Conservation (phyloP, 768 basidiomycete genomes). For the Leccinum subgranulosum region DNA sequence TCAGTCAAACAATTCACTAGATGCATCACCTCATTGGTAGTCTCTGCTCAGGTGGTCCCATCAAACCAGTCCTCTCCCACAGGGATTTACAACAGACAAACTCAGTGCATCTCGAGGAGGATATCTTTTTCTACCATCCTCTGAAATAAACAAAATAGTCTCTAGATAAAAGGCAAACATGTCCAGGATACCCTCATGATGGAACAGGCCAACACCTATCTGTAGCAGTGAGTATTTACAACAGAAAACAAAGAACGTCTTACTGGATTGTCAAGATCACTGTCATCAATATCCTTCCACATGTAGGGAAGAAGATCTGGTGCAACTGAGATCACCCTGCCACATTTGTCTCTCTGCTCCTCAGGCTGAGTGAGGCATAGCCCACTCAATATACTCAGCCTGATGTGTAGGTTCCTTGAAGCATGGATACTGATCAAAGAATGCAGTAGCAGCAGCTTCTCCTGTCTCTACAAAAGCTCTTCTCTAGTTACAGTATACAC, state of each 20-base stretch:
- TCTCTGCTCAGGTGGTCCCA: neutral
- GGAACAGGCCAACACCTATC: neutral
- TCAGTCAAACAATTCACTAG: neutral
- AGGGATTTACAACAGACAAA: neutral
- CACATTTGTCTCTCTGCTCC: neutral
- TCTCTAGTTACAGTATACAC: neutral
- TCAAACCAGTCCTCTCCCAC: neutral
- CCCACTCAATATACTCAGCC: neutral
- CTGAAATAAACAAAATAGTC: neutral
- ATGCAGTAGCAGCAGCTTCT: neutral
- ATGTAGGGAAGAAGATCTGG: neutral
- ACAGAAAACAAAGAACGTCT: neutral
- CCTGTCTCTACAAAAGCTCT: neutral
- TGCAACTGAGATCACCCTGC: neutral
- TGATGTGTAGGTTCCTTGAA: neutral
- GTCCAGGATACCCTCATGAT: neutral
- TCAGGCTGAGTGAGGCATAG: neutral
- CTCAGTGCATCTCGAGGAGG: neutral
- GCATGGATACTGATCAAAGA: neutral
- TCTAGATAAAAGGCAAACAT: neutral
- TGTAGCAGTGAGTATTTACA: neutral
- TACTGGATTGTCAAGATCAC: neutral
- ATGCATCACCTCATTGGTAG: neutral
- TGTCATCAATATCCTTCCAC: neutral
- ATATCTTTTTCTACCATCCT: neutral